These are phyloP conservation scores for Microbotryomycetes sp. DNA, from an alignment of 1,284 basidiomycete species.

Conservation along the genomic window DNA sequence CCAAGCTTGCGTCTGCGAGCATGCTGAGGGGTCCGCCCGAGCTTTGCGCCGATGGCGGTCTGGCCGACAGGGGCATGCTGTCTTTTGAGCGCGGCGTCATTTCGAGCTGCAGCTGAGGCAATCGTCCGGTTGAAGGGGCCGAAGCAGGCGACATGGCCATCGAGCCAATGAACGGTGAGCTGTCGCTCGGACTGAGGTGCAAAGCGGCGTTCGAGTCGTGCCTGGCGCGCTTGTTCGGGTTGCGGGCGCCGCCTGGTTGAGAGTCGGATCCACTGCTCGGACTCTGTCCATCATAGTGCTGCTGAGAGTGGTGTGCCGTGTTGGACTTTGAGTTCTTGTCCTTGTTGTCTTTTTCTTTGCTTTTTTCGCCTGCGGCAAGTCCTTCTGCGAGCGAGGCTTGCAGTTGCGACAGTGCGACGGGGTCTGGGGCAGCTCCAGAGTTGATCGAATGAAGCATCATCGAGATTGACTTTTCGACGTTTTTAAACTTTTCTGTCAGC, in stretches of 20 bases:
- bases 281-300: background rate
- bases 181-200: background rate
- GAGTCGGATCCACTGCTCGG: background rate
- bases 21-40: conserved; percentile 5
- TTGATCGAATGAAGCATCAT: conserved; percentile 17
- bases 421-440: conserved; percentile 20
- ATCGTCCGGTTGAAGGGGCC: background rate
- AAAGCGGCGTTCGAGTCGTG: conserved; percentile 2
- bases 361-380: background rate
- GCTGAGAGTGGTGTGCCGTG: background rate
- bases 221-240: conserved; percentile 2
- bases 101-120: background rate
- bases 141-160: background rate
- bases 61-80: background rate
- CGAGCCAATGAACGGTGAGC: background rate
- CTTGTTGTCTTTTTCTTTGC: background rate
- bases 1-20: conserved; percentile 23
- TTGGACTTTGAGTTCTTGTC: background rate
- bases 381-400: conserved; percentile 17
- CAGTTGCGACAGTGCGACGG: conserved; percentile 5
- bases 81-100: background rate
- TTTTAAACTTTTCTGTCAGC: conserved; percentile 17
- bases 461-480: conserved; percentile 15
- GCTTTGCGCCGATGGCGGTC: background rate
- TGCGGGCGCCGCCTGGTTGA: background rate